Evolutionary conservation across 176 grass and related monocot genomes (phyloP), one percentile per base, ranked within the genome.

Genomic region (Melocanna baccifera): DNA sequence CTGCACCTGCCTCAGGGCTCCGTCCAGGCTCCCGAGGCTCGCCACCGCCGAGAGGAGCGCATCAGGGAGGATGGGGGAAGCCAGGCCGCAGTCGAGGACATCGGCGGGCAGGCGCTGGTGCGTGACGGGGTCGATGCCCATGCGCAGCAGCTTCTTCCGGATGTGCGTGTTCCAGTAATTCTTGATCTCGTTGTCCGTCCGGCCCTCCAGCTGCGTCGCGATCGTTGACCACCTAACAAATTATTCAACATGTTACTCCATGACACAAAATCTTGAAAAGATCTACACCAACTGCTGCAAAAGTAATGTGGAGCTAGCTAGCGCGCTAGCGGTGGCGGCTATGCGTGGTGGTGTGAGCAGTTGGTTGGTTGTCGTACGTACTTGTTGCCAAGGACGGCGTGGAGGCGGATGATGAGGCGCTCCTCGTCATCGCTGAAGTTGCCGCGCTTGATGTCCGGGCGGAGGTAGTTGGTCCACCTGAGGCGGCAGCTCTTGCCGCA

Each of bases 401-500:
- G 94, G 51, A 94, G 82, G 65, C 23, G 29, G 79, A 97, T 81
- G 91, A 97, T 97, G 73, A 78, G 78, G 82, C 65, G 71, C 71
- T 94, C 94, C 85, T 97, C 94, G 2, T 97, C 89, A 32, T 75
- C 87, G 52, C 85, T 22, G 85, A 97, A 90, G 73, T 94, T 91
- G 62, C 94, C 94, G 77, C 85, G 88, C 88, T 91, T 94, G 86
- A 97, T 92, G 82, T 94, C 83, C 9, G 94, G 94, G 41, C 92
- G 92, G 73, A 97, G 90, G 90, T 97, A 94, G 90, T 97, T 97
- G 25, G 90, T 91, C 94, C 92, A 97, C 5, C 94, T 88, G 73
- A 97, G 94, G 67, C 94, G 92, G 83, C 94, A 97, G 81, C 94
- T 97, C 88, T 97, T 97, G 13, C 94, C 88, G 72, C 94, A 97